Percentiles rank a stretch among this genome's conserved stretches.
Conservation (phyloP, 139 green algal species). For the Spirogloea muscicola region DNA sequence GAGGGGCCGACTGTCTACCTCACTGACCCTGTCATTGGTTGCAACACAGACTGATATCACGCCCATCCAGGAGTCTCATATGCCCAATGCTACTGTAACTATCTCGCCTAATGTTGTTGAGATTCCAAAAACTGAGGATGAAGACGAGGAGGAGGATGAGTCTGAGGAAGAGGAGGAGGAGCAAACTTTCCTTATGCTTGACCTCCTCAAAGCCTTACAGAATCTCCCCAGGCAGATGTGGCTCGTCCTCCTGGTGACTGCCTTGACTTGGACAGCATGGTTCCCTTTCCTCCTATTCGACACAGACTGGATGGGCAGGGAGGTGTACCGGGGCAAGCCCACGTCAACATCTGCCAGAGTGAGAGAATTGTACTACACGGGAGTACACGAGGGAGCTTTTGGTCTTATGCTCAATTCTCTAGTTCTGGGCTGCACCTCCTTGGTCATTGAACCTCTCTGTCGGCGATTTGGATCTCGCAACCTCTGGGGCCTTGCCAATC, state of each 20-base stretch:
- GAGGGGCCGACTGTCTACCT: not conserved
- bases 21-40: not conserved
- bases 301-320: conserved; percentile 45
- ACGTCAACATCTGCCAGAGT: not conserved
- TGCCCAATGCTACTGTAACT: too few species aligned
- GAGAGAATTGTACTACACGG: conserved; percentile 20
- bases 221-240: conserved; percentile 22
- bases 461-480: conserved; percentile 4
- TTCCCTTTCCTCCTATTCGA: conserved; percentile 51
- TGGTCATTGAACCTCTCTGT: conserved; percentile 38
- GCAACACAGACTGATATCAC: not conserved
- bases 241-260: conserved; percentile 31
- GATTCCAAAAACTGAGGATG: conserved; percentile 11
- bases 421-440: conserved; percentile 14
- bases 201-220: conserved; percentile 8
- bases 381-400: conserved; percentile 36
- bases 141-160: conserved; percentile 37
- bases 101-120: too few species aligned
- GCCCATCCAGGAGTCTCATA: too few species aligned
- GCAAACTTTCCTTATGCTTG: conserved; percentile 7
- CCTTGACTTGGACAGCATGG: conserved; percentile 39
- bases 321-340: conserved; percentile 15
- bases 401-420: conserved; percentile 49
- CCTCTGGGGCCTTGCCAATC: conserved; percentile 29
- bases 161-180: conserved; percentile 27